Evolutionary conservation across 1,284 basidiomycete species (phyloP).

Genomic region (Boletellus deceptivus): DNA sequence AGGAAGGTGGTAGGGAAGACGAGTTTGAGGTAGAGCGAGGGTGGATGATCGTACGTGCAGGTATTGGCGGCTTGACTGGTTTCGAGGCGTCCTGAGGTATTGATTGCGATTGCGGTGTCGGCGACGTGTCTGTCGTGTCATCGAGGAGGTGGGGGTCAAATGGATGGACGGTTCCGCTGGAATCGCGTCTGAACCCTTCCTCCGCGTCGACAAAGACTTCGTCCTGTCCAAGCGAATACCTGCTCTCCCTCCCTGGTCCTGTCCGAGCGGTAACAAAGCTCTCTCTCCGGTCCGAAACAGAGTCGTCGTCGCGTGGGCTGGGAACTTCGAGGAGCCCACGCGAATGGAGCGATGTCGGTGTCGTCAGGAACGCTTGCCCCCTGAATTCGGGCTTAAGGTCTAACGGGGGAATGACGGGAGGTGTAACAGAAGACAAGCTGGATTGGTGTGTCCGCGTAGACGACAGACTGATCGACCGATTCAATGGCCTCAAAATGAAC

Average conservation of each 20-base stretch:
- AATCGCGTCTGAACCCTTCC: slow-evolving; percentile 22
- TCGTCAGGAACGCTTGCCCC: slow-evolving; percentile 38
- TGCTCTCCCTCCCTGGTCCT: slow-evolving; percentile 31
- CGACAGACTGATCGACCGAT: slow-evolving; percentile 37
- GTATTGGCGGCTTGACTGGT: slow-evolving; percentile 23
- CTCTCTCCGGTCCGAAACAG: slow-evolving; percentile 47
- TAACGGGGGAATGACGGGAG: slow-evolving; percentile 53
- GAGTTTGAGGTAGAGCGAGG: slow-evolving; percentile 18
- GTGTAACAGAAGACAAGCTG: slow-evolving; percentile 33
- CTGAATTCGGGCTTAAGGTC: slow-evolving; percentile 56
- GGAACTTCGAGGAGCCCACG: slow-evolving; percentile 28
- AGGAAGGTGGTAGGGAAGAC: slow-evolving; percentile 30
- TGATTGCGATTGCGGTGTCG: not conserved
- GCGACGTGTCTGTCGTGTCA: slow-evolving; percentile 8
- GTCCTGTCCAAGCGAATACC: slow-evolving; percentile 30
- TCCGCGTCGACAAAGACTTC: slow-evolving; percentile 38
- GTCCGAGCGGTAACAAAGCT: slow-evolving; percentile 60
- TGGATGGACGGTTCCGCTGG: slow-evolving; percentile 20
- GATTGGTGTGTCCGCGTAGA: slow-evolving; percentile 58
- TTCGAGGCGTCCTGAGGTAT: slow-evolving; percentile 2
- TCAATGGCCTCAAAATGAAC: slow-evolving; percentile 33
- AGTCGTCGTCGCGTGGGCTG: slow-evolving; percentile 40
- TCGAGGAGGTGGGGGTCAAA: slow-evolving; percentile 20
- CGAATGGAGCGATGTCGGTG: slow-evolving; percentile 33
- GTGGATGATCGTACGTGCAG: slow-evolving; percentile 18